Base-by-base conservation (phyloP, 805 yeast genomes). In the Myxozyma neglecta region DNA sequence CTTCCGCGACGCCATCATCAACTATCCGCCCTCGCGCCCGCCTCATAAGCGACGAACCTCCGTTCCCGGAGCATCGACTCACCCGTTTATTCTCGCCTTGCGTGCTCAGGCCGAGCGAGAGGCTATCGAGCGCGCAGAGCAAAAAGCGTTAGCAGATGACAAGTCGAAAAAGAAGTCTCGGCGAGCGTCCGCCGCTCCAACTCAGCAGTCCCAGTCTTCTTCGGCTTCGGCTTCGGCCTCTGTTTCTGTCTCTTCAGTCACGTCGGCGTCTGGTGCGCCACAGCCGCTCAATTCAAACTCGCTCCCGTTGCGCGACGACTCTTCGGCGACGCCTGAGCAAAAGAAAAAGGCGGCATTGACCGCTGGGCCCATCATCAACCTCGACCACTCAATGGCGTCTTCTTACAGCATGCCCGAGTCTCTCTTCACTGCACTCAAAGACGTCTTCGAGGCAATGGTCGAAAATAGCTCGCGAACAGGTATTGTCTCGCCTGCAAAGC, bases 381-480 rank as follows among this genome's bases (percentile, higher is more conserved):
- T 93, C 47, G 98, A 94, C 71, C 85, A 85, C 64, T 79, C 89
- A 0, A 75, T 86, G 59, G 79, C 81, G 61, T 73, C 75, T 20
- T 78, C 81, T 11, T 85, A 86, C 70, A 79, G 74, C 36, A 75
- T 81, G 77, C 73, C 76, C 13, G 80, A 81, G 66, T 75, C 81
- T 18, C 72, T 89, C 45, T 86, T 82, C 67, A 80, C 88, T 1
- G 83, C 96, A 0, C 76, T 93, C 61, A 90, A 89, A 70, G 99
- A 94, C 73, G 77, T 90, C 14, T 93, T 89, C 73, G 97, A 91
- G 72, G 77, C 88, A 61, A 88, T 93, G 81, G 80, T 84, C 6
- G 97, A 90, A 73, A 84, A 86, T 72, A 76, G 77, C 56, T 80
- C 87, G 6, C 79, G 82, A 24, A 85, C 83, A 1, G 98, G 99